Conservation (phyloP, 108 stramenopile genomes). For the Skeletonema potamos region DNA sequence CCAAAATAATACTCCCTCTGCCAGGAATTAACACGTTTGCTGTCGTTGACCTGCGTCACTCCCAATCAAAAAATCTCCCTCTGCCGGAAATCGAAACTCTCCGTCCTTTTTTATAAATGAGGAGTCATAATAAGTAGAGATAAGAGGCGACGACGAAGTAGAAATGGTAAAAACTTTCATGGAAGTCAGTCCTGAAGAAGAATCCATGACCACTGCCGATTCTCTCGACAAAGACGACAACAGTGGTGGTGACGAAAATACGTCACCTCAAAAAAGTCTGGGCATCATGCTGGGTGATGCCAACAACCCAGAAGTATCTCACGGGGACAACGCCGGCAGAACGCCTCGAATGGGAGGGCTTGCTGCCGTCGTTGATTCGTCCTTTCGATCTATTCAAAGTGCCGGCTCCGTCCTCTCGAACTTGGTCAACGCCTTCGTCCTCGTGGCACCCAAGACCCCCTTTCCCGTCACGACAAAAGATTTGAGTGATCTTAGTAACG, state of each 20-base stretch:
- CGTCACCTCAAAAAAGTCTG: conserved; percentile 1
- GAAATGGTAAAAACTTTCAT: not conserved
- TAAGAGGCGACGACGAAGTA: not conserved
- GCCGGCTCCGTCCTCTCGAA: conserved; percentile 23
- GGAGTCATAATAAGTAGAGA: not conserved
- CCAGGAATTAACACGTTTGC: too few relatives aligned
- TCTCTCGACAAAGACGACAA: not conserved
- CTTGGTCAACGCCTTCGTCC: conserved; percentile 14
- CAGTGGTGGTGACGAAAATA: not conserved
- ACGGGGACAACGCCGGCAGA: not conserved
- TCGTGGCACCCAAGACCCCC: conserved; percentile 10
- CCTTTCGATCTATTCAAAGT: conserved; percentile 45
- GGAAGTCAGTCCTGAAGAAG: not conserved
- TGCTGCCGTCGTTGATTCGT: conserved; percentile 42
- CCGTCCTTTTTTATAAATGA: too few relatives aligned
- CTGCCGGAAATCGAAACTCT: too few relatives aligned
- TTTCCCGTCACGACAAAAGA: conserved; percentile 49
- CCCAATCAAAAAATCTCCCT: too few relatives aligned
- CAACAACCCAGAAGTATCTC: not conserved
- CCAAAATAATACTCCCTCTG: too few relatives aligned
- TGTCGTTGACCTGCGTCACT: too few relatives aligned
- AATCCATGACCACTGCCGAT: not conserved
- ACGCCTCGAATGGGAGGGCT: conserved; percentile 58
- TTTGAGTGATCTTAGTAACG: conserved; percentile 55
- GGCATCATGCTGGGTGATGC: not conserved